Conservation (phyloP, 352 stramenopile species). For the Phytophthora multivora region DNA sequence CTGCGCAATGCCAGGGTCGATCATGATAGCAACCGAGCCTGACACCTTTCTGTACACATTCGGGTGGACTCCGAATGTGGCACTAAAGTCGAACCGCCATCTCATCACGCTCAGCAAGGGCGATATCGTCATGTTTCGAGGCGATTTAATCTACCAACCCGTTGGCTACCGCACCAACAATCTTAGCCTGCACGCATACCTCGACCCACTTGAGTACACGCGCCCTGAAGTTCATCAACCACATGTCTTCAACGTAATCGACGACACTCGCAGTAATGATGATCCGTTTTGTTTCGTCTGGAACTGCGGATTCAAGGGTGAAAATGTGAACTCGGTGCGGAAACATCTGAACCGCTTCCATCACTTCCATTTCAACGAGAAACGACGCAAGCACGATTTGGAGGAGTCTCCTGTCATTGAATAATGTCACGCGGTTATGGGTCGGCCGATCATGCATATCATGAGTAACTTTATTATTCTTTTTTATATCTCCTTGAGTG, state of each 20-base stretch:
- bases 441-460: no score
- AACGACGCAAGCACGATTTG: background rate
- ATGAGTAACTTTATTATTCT: no score
- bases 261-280: background rate
- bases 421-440: no score
- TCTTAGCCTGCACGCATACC: background rate
- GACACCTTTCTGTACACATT: background rate
- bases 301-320: background rate
- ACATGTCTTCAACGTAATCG: background rate
- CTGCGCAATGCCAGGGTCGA: background rate
- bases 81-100: background rate
- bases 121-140: conserved; percentile 4
- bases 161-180: conserved; percentile 1
- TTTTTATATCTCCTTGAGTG: no score
- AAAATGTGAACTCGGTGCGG: background rate
- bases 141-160: background rate
- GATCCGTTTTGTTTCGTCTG: background rate
- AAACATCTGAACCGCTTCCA: conserved; percentile 5
- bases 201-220: background rate
- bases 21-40: background rate
- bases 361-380: background rate
- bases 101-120: background rate
- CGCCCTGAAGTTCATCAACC: background rate
- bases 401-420: background rate
- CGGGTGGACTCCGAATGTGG: background rate